phyloP scores from a whole-genome alignment of 148 eudicot species.

The Cornus controversa region DNA sequence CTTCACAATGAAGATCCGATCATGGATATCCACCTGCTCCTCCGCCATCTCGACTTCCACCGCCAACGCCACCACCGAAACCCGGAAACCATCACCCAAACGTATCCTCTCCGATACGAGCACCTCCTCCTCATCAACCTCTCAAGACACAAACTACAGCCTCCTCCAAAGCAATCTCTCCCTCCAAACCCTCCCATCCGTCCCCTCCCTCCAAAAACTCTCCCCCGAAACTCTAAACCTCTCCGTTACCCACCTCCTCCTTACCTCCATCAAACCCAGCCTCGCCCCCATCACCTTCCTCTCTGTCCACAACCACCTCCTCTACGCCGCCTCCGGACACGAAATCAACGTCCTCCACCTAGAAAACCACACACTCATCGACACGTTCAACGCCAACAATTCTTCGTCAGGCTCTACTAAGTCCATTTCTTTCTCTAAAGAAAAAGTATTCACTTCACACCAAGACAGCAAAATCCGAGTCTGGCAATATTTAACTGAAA shows the following conservation, averaged over 20 bases:
- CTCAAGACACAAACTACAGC: constrained; percentile 14
- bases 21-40: constrained; percentile 32
- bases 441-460: constrained; percentile 55
- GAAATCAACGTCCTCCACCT: constrained; percentile 45
- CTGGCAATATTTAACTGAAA: constrained; percentile 37
- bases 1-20: constrained; percentile 34
- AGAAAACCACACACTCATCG: constrained; percentile 23
- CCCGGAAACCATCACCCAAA: constrained; percentile 4
- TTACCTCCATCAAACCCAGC: constrained; percentile 33
- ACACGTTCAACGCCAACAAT: constrained; percentile 33
- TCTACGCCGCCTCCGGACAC: constrained; percentile 60
- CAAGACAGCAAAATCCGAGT: constrained; percentile 72
- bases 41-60: constrained; percentile 17
- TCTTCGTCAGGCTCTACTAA: constrained; percentile 47
- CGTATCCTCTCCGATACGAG: constrained; percentile 17
- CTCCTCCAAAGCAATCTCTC: constrained; percentile 50
- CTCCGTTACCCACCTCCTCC: constrained; percentile 24
- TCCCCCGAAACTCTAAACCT: constrained; percentile 30
- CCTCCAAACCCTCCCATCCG: constrained; percentile 64
- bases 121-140: constrained; percentile 23
- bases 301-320: constrained; percentile 32
- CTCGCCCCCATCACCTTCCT: constrained; percentile 29
- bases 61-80: constrained; percentile 15
- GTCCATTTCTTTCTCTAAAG: constrained; percentile 43
- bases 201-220: constrained; percentile 62